Evolutionary conservation across 2,329 filamentous ascomycete species (phyloP), one percentile per base, ranked within the genome.

Genomic region (Hypoxylon sp.): DNA sequence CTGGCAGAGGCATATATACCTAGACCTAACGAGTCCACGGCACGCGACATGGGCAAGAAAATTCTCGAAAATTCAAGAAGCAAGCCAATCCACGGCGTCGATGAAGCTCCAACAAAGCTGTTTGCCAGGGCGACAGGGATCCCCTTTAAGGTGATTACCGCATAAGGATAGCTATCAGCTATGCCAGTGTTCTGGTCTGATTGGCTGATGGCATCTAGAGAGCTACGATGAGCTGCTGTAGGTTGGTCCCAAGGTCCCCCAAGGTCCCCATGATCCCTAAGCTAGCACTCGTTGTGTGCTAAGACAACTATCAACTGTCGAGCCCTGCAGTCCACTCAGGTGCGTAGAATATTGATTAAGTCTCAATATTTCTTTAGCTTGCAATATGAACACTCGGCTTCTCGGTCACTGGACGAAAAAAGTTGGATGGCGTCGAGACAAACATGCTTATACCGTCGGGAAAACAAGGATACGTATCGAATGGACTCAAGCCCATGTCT

Each of bases 81-180:
- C 27, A 48, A 49, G 37, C 10, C 15, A 24, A 46, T 48, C 31
- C 37, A 47, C 48, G 21, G 35, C 24, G 45, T 27, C 52, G 43
- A 45, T 51, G 27, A 29, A 57, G 21, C 45, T 54, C 33, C 18
- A 55, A 41, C 26, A 33, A 41, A 46, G 33, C 13, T 35, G 29
- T 9, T 7, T 18, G 51, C 20, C 56, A 60, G 50, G 55, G 61
- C 15, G 51, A 20, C 56, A 60, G 50, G 55, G 61, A 40, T 38
- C 40, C 29, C 33, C 3, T 41, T 47, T 54, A 56, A 58, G 48
- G 49, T 42, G 42, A 64, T 64, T 64, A 64, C 58, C 54, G 55
- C 55, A 59, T 59, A 51, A 15, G 61, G 61, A 64, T 29, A 58
- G 9, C 15, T 51, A 52, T n/a, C n/a, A n/a, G 51, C 46, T 26